A percentile compares a stretch with the other conserved stretches of the same genome.
phyloP scores from a whole-genome alignment of 768 basidiomycete species.

The Pulveroboletus sp. region DNA sequence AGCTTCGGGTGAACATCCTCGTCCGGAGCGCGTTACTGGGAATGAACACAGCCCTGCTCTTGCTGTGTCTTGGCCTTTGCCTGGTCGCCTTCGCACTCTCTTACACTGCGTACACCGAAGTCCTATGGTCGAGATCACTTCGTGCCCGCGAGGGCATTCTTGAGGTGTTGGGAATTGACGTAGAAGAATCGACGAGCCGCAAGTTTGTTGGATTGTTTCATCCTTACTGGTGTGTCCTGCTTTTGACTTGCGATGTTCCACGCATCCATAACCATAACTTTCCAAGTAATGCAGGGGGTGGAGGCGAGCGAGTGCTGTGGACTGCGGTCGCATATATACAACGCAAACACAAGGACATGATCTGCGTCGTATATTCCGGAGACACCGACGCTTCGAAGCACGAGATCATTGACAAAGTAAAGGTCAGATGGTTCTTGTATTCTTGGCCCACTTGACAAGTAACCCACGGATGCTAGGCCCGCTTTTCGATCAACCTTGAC shows the following conservation, averaged over 20 bases:
- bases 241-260: too few species aligned
- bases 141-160: conserved; percentile 21
- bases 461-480: conserved; percentile 43
- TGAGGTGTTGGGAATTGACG: conserved; percentile 10
- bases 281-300: conserved; percentile 88
- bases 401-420: conserved; percentile 74
- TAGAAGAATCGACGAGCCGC: background rate
- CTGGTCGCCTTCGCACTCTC: conserved; percentile 12
- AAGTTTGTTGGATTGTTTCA: conserved; percentile 84
- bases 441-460: background rate
- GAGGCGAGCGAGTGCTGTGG: conserved; percentile 95
- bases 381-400: conserved; percentile 78
- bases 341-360: conserved; percentile 53
- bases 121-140: conserved; percentile 20
- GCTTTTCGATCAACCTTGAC: conserved; percentile 76
- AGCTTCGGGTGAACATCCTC: background rate
- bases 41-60: conserved; percentile 12
- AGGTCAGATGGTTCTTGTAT: conserved; percentile 42
- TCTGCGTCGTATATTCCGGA: conserved; percentile 86
- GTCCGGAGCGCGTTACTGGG: background rate
- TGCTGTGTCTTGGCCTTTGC: conserved; percentile 15
- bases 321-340: conserved; percentile 80
- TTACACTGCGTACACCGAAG: conserved; percentile 25
- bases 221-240: conserved; percentile 78
- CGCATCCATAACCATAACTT: too few species aligned